Evolutionary conservation across 768 basidiomycete genomes (phyloP), one percentile per base, ranked within the genome.

Genomic region (Krasilnikovozyma curviuscula): DNA sequence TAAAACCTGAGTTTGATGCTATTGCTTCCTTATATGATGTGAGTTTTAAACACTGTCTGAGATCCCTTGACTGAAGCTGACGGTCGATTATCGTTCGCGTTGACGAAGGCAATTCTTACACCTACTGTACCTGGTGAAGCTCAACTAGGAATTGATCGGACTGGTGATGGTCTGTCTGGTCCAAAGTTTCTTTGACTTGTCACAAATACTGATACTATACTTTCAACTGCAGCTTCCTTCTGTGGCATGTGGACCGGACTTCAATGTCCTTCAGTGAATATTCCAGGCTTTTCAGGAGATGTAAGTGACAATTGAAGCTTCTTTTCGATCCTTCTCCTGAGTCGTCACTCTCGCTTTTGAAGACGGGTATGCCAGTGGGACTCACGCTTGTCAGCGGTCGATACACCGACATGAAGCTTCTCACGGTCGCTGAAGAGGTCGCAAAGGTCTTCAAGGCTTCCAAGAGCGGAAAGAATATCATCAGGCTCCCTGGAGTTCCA

Each of bases 341-440:
- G n/a, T n/a, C n/a, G n/a, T n/a, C n/a, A n/a, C n/a, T n/a, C n/a
- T n/a, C n/a, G n/a, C n/a, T n/a, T n/a, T n/a, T n/a, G n/a, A n/a
- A n/a, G n/a, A 48, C 48, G 19, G 61, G 58, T 3, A 51, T 59
- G 48, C 64, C 64, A 0, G 52, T 65, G 16, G 63, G 64, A 10
- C 48, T 65, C 34, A 56, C 60, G 1, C 53, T 65, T n/a, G 59
- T 63, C n/a, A 56, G 38, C 1, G 52, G 59, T 2, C 55, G 64
- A 38, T 63, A 57, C 44, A 49, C 56, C n/a, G 62, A 63, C 42
- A 44, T 56, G 39, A 28, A 55, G 19, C 52, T 63, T 24, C 40
- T 63, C 6, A 37, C 40, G 18, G 53, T 59, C n/a, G 54, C 56
- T 7, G 33, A 50, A 35, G 48, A 53, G 2, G 59, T 63, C 13